Conservation (phyloP, 208 protist species). For the Acanthamoeba quina region DNA sequence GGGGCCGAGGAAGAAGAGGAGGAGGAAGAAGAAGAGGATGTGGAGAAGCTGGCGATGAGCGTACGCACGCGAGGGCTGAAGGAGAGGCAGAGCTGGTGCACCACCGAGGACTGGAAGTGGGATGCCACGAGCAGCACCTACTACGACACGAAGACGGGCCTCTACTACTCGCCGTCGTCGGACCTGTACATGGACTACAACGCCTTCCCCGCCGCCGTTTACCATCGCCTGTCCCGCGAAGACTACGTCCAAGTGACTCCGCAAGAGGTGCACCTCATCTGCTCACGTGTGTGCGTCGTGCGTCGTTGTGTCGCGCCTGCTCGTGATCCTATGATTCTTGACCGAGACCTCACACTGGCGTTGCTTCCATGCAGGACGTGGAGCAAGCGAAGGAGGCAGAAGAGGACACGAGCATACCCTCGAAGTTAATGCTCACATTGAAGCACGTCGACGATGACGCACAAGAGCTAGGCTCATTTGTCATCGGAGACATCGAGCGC, state of each 20-base stretch:
- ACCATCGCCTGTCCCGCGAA: constrained; percentile 23
- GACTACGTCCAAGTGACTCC: constrained; percentile 40
- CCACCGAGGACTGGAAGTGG: not conserved
- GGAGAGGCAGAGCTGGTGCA: not conserved
- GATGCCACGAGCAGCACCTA: constrained; percentile 42
- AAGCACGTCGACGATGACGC: not conserved
- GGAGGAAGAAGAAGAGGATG: not conserved
- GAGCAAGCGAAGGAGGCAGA: not conserved
- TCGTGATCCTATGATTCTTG: not conserved
- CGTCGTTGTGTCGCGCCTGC: too few species aligned
- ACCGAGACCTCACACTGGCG: not conserved
- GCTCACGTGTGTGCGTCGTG: not conserved
- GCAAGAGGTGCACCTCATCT: not conserved
- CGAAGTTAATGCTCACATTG: not conserved
- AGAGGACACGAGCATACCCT: not conserved
- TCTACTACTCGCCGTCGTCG: constrained; percentile 46
- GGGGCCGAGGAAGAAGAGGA: not conserved
- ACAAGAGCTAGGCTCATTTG: constrained; percentile 1
- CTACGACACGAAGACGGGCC: constrained; percentile 27
- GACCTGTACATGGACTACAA: constrained; percentile 67
- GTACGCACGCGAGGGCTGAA: not conserved
- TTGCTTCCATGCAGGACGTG: not conserved
- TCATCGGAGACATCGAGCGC: constrained; percentile 22
- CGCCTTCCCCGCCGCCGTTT: constrained; percentile 13
- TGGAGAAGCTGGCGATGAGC: not conserved